Percentiles rank a stretch among this genome's conserved stretches.
Evolutionary conservation across 169 alveolate species (phyloP).

Genomic region (Eimeria maxima): DNA sequence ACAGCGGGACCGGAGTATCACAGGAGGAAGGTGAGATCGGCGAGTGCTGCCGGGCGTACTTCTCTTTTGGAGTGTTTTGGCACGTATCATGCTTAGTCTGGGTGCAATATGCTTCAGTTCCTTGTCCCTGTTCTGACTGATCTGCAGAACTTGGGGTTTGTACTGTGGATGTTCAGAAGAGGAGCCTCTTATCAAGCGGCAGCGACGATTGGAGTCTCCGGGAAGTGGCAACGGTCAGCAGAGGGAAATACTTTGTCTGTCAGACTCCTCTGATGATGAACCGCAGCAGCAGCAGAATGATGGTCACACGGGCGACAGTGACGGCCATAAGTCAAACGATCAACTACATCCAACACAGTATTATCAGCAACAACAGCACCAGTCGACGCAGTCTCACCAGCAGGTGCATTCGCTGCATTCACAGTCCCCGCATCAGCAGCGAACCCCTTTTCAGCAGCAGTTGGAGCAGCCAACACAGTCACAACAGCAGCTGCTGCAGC

Average conservation of each 20-base stretch:
- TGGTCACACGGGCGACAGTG: not conserved
- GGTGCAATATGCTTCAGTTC: not conserved
- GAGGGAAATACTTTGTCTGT: slow-evolving; percentile 17
- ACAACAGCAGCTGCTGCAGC: slow-evolving; percentile 3
- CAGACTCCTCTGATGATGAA: slow-evolving; percentile 6
- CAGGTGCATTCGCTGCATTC: not conserved
- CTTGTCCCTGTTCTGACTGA: not conserved
- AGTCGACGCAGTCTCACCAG: slow-evolving; percentile 13
- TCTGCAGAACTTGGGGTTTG: not conserved
- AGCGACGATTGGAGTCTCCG: slow-evolving; percentile 2
- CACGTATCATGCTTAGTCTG: not conserved
- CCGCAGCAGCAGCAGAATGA: slow-evolving; percentile 34
- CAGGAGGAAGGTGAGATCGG: slow-evolving; percentile 30
- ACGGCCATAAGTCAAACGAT: not conserved
- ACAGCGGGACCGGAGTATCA: slow-evolving; percentile 27
- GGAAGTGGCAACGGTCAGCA: not conserved
- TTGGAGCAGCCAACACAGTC: slow-evolving; percentile 38
- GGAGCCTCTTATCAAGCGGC: slow-evolving; percentile 41
- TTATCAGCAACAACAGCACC: slow-evolving; percentile 41
- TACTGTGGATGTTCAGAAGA: slow-evolving; percentile 3
- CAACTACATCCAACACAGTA: slow-evolving; percentile 41
- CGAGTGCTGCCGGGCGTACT: not conserved
- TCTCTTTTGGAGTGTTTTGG: not conserved
- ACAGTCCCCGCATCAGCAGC: slow-evolving; percentile 50
- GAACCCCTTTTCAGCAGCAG: slow-evolving; percentile 18